Percentiles rank a stretch among this genome's conserved stretches.
These are phyloP conservation scores for Trichoderma guizhouense DNA, from an alignment of 2,329 filamentous ascomycete species.

Conservation along the genomic window DNA sequence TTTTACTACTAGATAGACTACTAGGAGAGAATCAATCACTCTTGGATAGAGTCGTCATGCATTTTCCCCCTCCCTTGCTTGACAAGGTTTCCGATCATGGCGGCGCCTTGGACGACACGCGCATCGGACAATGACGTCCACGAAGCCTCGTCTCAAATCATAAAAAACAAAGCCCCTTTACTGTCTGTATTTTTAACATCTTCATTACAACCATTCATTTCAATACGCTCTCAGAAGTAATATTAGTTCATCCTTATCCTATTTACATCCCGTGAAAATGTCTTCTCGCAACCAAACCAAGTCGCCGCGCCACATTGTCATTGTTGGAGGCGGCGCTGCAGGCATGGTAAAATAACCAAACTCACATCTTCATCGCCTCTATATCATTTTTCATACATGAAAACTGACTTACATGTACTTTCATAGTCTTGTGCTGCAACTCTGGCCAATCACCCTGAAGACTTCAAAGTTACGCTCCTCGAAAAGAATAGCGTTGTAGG, in stretches of 20 bases:
- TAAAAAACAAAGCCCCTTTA: not conserved
- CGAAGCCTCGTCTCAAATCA: not conserved
- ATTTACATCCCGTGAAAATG: not conserved
- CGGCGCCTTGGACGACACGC: slow-evolving; percentile 1
- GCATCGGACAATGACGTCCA: slow-evolving; percentile 23
- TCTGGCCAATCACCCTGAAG: slow-evolving; percentile 61
- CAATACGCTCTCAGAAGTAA: not conserved
- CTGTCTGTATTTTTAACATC: not conserved
- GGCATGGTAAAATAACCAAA: slow-evolving; percentile 46
- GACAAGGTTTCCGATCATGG: slow-evolving; percentile 9
- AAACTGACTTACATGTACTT: not conserved
- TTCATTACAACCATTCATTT: too few relatives aligned
- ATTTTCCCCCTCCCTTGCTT: not conserved
- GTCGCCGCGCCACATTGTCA: slow-evolving; percentile 47
- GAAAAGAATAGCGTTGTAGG: slow-evolving; percentile 57
- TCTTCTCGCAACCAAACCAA: not conserved
- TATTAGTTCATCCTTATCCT: not conserved
- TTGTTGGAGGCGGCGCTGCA: slow-evolving; percentile 61
- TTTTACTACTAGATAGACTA: not conserved
- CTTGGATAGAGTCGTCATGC: not conserved
- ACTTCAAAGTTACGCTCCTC: slow-evolving; percentile 62
- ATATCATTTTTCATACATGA: not conserved
- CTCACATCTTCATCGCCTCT: not conserved
- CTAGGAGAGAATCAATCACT: not conserved
- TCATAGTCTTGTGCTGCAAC: slow-evolving; percentile 61